Conservation (phyloP, 192 early-diverging fungal species). For the Rhizoclosmatium globosum region DNA sequence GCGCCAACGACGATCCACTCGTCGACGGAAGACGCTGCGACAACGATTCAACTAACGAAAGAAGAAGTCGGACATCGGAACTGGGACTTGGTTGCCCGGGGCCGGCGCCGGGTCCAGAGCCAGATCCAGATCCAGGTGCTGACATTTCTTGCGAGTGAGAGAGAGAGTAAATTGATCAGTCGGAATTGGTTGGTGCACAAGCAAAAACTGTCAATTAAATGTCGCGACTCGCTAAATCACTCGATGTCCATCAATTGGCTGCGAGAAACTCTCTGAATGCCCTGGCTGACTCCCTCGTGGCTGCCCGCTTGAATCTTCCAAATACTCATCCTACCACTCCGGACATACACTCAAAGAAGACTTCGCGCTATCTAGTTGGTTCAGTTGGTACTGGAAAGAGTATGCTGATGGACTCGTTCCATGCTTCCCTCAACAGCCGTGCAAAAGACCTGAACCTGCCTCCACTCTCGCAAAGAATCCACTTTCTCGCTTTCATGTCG, state of each 20-base stretch:
- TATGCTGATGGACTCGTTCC: constrained; percentile 21
- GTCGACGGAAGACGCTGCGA: constrained; percentile 68
- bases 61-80: constrained; percentile 16
- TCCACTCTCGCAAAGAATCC: not conserved
- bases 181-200: too few species aligned
- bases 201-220: too few species aligned
- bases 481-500: constrained; percentile 28
- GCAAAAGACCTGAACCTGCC: not conserved
- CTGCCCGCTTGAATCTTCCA: not conserved
- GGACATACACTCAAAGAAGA: not conserved
- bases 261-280: constrained; percentile 5
- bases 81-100: not conserved
- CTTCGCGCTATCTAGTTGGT: constrained; percentile 14
- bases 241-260: constrained; percentile 6
- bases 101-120: too few species aligned
- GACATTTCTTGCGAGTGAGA: too few species aligned
- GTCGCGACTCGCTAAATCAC: too few species aligned
- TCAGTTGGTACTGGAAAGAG: constrained; percentile 23
- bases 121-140: too few species aligned
- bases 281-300: not conserved
- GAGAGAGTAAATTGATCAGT: too few species aligned
- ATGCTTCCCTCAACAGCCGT: not conserved
- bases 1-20: constrained; percentile 66
- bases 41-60: constrained; percentile 7
- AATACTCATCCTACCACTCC: not conserved